phyloP scores from a whole-genome alignment of 2,329 filamentous ascomycete genomes.

The Colletotrichum sp. region DNA sequence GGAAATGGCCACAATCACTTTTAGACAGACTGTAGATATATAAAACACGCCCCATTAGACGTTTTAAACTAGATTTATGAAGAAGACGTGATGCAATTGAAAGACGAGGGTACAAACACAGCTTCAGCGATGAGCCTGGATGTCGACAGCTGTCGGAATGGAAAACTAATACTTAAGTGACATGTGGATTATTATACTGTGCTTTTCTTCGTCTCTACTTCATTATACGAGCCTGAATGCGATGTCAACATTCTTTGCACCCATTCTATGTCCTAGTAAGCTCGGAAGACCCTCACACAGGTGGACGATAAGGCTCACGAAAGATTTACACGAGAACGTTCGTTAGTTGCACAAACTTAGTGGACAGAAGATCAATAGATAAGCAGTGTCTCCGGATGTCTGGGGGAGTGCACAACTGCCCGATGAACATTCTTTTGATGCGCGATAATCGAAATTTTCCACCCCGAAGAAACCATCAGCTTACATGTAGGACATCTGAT shows the following conservation, averaged over 20 bases:
- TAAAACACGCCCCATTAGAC: background rate
- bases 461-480: background rate
- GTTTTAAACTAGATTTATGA: background rate
- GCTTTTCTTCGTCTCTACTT: background rate
- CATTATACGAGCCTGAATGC: background rate
- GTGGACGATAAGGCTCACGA: no score
- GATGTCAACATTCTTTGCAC: background rate
- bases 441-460: no score
- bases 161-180: background rate
- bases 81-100: background rate
- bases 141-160: background rate
- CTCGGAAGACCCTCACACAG: no score
- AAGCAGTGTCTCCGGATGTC: no score
- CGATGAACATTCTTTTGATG: no score
- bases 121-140: background rate
- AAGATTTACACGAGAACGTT: no score
- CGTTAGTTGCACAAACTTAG: no score
- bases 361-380: no score
- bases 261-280: no score
- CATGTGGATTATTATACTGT: background rate
- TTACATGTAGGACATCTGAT: background rate
- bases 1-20: background rate
- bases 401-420: no score
- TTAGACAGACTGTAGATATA: background rate
- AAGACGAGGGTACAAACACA: fast-evolving